A percentile compares a stretch with the other conserved stretches of the same genome.
phyloP scores from a whole-genome alignment of 352 stramenopile species.

The Globisporangium nagaii region DNA sequence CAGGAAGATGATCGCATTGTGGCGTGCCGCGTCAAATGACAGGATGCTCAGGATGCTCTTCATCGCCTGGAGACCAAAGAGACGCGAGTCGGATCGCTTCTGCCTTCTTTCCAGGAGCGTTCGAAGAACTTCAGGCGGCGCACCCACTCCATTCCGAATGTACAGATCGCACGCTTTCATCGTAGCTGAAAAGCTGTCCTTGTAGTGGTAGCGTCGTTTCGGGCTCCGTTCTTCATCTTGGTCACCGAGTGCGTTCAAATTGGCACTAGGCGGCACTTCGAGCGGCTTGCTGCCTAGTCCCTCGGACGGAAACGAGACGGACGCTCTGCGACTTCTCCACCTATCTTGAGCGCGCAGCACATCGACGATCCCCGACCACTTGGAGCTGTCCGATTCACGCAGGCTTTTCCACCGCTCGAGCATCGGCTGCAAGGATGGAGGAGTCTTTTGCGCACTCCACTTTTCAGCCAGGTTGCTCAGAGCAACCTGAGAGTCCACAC shows the following conservation, averaged over 20 bases:
- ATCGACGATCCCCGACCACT: slow-evolving; percentile 84
- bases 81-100: slow-evolving; percentile 58
- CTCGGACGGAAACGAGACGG: slow-evolving; percentile 15
- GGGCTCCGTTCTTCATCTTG: slow-evolving; percentile 19
- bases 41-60: slow-evolving; percentile 60
- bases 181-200: slow-evolving; percentile 67
- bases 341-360: slow-evolving; percentile 66
- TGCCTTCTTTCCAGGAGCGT: slow-evolving; percentile 70
- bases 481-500: slow-evolving; percentile 62
- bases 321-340: slow-evolving; percentile 49
- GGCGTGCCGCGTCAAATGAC: slow-evolving; percentile 72
- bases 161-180: slow-evolving; percentile 86
- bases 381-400: slow-evolving; percentile 67
- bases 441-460: slow-evolving; percentile 79
- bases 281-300: background rate
- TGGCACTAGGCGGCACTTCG: slow-evolving; percentile 8
- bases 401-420: slow-evolving; percentile 81
- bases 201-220: slow-evolving; percentile 35
- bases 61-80: slow-evolving; percentile 82
- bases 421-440: slow-evolving; percentile 80
- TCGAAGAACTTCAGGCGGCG: slow-evolving; percentile 70
- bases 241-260: slow-evolving; percentile 10
- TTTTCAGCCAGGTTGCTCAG: slow-evolving; percentile 83
- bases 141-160: slow-evolving; percentile 75
- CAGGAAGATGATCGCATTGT: slow-evolving; percentile 80